Percentiles rank a stretch among this genome's conserved stretches.
Conservation (phyloP, 2,329 filamentous ascomycete genomes). For the Cladosporium sp. region DNA sequence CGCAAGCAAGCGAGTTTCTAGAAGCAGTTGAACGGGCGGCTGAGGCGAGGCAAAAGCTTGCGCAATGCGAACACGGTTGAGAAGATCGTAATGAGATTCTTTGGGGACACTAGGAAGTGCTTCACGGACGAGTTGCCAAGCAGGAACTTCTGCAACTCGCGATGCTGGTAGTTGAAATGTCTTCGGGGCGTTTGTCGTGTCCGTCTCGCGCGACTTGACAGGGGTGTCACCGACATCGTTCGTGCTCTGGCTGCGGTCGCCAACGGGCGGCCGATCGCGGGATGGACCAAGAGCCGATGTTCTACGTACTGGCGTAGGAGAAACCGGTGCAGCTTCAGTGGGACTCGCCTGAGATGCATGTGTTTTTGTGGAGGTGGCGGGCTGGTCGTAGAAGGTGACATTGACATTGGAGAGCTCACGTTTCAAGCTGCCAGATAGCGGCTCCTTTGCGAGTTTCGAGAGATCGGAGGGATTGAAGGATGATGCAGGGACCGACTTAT, state of each 20-base stretch:
- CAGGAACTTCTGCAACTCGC: conserved; percentile 39
- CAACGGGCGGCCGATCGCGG: conserved; percentile 28
- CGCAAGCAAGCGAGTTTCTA: conserved; percentile 71
- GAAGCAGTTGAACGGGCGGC: conserved; percentile 69
- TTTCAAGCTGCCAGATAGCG: conserved; percentile 50
- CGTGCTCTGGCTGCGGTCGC: conserved; percentile 21
- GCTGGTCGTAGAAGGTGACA: conserved; percentile 68
- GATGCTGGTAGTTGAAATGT: conserved; percentile 60
- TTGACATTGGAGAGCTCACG: conserved; percentile 74
- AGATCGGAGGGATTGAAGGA: conserved; percentile 80
- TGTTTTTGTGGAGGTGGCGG: conserved; percentile 23
- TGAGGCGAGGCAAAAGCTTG: conserved; percentile 67
- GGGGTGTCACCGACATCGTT: conserved; percentile 25
- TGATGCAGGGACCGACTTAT: conserved; percentile 55
- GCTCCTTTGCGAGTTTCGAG: conserved; percentile 63
- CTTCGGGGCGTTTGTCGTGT: conserved; percentile 42
- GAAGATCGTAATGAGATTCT: conserved; percentile 73
- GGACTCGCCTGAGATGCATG: conserved; percentile 28
- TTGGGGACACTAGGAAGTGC: conserved; percentile 60
- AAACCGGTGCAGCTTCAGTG: conserved; percentile 51
- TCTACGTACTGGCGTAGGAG: conserved; percentile 72
- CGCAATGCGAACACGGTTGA: conserved; percentile 79
- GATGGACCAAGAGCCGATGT: conserved; percentile 49
- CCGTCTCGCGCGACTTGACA: conserved; percentile 25
- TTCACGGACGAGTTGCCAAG: conserved; percentile 40